Evolutionary conservation across 2,329 filamentous ascomycete genomes (phyloP), one percentile per base, ranked within the genome.

Genomic region (Coniochaeta sp.): DNA sequence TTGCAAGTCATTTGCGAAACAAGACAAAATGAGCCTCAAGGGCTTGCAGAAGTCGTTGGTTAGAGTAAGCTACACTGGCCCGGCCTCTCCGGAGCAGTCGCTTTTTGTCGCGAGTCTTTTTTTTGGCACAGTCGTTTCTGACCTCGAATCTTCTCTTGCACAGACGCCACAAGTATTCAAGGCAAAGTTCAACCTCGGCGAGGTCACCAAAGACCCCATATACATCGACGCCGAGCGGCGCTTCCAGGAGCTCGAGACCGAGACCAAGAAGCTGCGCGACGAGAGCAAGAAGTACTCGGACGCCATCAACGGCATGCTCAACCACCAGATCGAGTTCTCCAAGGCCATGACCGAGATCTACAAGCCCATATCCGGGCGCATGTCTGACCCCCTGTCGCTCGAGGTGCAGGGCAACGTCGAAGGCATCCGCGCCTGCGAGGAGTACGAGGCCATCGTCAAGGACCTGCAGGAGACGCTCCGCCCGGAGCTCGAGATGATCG

Each of bases 251-350:
- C 84, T 99, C 65, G 95, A 99, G 77, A 89, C 81, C 65, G 93
- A 99, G 79, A 98, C 95, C 38, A 98, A 97, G 82, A 93, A 90
- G 75, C 87, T 97, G 32, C 93, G 98, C 77, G 91, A 96, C 79
- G 93, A 98, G 76, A 96, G 91, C 60, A 90, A 93, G 75, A 97
- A 96, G 78, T 99, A 99, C 76, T 97, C 96, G 69, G 88, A 96
- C 59, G 91, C 95, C 72, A 97, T 99, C 78, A 97, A 98, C 78
- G 90, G 89, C 81, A 99, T 99, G 95, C 84, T 99, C 69, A 85
- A 81, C 71, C 93, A 98, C 77, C 95, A 99, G 79, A 98, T 99
- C 76, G 93, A 96, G 73, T 99, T 99, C 79, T 96, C 93, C 68
- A 87, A 96, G 77, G 91, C 93, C 66, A 93, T 96, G 80, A 89